phyloP scores from a whole-genome alignment of 2,329 filamentous ascomycete species.

The Botryotinia globosa region DNA sequence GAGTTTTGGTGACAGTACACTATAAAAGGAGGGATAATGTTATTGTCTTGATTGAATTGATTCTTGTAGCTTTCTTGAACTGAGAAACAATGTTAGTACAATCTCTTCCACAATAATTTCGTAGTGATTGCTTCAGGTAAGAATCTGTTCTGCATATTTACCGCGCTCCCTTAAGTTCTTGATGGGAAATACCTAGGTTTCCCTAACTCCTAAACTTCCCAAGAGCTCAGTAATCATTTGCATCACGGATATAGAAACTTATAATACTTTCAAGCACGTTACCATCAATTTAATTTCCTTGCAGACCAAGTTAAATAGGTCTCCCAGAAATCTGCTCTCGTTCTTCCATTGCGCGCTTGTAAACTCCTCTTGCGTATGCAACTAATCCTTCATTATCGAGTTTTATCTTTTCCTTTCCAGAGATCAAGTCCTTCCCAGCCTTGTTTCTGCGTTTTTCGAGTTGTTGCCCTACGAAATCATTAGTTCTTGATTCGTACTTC shows the following conservation, averaged over 20 bases:
- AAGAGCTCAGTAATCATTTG: neutral
- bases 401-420: neutral
- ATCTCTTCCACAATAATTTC: neutral
- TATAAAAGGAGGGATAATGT: neutral
- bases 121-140: neutral
- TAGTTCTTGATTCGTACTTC: neutral
- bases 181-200: neutral
- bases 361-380: neutral
- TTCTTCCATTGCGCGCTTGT: neutral
- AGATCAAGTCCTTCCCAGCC: neutral
- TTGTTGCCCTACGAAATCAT: neutral
- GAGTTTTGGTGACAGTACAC: no score
- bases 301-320: neutral
- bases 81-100: neutral
- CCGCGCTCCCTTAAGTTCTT: no score
- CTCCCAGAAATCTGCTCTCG: neutral
- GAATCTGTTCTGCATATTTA: neutral
- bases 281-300: neutral
- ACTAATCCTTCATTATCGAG: neutral
- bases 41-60: neutral
- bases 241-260: neutral
- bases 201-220: neutral
- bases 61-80: neutral
- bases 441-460: accelerated
- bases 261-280: neutral